Evolutionary conservation across 495 filamentous ascomycete genomes (phyloP).

Genomic region (Cryomyces minteri): DNA sequence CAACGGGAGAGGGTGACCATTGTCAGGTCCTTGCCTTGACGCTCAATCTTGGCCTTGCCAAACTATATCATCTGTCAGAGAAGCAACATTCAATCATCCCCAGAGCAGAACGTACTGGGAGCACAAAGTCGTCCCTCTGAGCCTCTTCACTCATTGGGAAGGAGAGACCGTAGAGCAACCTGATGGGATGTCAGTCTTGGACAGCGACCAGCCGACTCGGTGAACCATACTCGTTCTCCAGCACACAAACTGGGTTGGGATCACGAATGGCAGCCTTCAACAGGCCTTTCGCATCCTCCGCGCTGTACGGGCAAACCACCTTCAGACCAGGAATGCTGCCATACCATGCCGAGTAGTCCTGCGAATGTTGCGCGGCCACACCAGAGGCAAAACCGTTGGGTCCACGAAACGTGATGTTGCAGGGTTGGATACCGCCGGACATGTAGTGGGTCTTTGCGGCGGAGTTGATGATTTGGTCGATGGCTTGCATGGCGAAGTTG

Average conservation of each 20-base stretch:
- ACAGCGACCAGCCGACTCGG: too few relatives aligned
- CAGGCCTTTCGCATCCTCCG: slow-evolving; percentile 95
- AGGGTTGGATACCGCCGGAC: slow-evolving; percentile 98
- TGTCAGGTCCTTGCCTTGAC: slow-evolving; percentile 85
- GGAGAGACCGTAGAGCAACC: slow-evolving; percentile 74
- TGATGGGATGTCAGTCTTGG: slow-evolving; percentile 8
- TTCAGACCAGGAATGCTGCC: slow-evolving; percentile 94
- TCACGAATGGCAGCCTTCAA: slow-evolving; percentile 96
- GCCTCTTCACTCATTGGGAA: slow-evolving; percentile 96
- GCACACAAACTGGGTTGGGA: slow-evolving; percentile 85
- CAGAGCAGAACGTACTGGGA: slow-evolving; percentile 33
- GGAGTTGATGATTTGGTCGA: slow-evolving; percentile 99
- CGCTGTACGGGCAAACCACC: slow-evolving; percentile 86
- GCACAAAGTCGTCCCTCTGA: slow-evolving; percentile 86
- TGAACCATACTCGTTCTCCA: slow-evolving; percentile 74
- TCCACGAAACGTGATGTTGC: slow-evolving; percentile 97
- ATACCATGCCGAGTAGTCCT: slow-evolving; percentile 97
- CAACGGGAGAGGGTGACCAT: slow-evolving; percentile 88
- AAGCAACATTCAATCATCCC: slow-evolving; percentile 6
- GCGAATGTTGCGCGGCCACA: slow-evolving; percentile 94
- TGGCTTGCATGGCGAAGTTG: slow-evolving; percentile 99
- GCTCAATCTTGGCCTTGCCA: slow-evolving; percentile 98
- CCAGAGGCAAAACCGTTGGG: slow-evolving; percentile 95
- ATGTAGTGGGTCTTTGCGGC: slow-evolving; percentile 99
- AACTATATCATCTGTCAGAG: slow-evolving; percentile 24